These are phyloP conservation scores for Calonectria montana DNA, from an alignment of 2,329 filamentous ascomycete species.

Conservation along the genomic window DNA sequence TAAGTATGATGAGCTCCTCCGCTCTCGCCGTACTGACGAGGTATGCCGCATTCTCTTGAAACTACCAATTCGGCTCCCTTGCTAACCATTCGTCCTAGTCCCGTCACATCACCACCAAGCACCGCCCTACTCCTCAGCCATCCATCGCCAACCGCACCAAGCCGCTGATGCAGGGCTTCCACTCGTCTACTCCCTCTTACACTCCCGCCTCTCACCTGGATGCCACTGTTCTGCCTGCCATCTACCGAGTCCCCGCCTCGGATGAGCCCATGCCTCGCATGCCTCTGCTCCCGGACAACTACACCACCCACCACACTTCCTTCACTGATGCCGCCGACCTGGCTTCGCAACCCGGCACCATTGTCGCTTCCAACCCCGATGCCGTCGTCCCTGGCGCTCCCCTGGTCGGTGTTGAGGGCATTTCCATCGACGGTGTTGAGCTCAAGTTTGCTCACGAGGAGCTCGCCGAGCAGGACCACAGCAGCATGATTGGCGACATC, in stretches of 20 bases:
- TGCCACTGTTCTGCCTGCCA: conserved; percentile 63
- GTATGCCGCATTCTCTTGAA: conserved; percentile 12
- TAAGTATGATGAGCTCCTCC: conserved; percentile 60
- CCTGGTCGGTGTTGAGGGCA: conserved; percentile 69
- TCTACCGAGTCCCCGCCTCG: conserved; percentile 45
- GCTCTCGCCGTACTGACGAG: conserved; percentile 47
- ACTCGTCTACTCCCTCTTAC: conserved; percentile 57
- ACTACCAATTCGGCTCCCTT: neutral
- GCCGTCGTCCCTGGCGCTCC: conserved; percentile 61
- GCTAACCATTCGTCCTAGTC: conserved; percentile 42
- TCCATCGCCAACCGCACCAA: conserved; percentile 58
- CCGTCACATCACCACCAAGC: conserved; percentile 58
- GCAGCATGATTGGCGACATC: conserved; percentile 64
- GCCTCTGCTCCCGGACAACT: conserved; percentile 71
- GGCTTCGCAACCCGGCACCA: conserved; percentile 58
- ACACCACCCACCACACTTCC: conserved; percentile 53
- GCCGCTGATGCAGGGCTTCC: conserved; percentile 74
- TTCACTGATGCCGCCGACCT: conserved; percentile 57
- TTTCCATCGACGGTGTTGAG: conserved; percentile 66
- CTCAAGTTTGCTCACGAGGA: conserved; percentile 63
- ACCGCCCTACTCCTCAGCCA: conserved; percentile 60
- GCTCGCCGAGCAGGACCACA: conserved; percentile 43
- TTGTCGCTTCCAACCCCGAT: conserved; percentile 69
- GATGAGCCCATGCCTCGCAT: conserved; percentile 61
- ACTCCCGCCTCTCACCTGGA: conserved; percentile 58